These are phyloP conservation scores for Claviceps quebecensis DNA, from an alignment of 2,329 filamentous ascomycete genomes.

Conservation along the genomic window DNA sequence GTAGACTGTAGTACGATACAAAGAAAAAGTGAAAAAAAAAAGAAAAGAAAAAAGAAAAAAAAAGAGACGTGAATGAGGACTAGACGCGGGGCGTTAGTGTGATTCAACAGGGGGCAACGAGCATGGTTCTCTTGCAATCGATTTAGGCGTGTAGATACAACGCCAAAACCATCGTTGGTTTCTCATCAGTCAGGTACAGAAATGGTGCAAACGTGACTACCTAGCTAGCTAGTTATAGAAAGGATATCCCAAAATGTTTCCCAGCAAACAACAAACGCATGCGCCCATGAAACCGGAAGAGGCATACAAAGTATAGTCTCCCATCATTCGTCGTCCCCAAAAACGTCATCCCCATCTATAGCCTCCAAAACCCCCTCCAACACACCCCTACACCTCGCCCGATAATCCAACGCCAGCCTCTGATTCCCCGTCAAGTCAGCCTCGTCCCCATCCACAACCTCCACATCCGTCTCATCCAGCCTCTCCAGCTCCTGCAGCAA, in stretches of 20 bases:
- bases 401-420: conserved; percentile 33
- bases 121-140: no score
- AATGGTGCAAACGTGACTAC: no score
- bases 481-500: conserved; percentile 28
- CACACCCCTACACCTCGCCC: conserved; percentile 33
- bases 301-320: neutral
- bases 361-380: conserved; percentile 30
- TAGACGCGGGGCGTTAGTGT: no score
- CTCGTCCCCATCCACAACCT: conserved; percentile 25
- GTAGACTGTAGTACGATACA: no score
- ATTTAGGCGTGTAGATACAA: no score
- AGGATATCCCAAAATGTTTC: no score
- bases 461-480: conserved; percentile 32
- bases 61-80: no score
- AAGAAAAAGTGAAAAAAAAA: neutral
- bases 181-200: no score
- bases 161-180: no score
- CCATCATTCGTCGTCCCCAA: conserved; percentile 5
- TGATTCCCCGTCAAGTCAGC: conserved; percentile 29
- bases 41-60: no score
- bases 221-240: no score
- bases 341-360: conserved; percentile 19
- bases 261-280: neutral
- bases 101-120: no score
- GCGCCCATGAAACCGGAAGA: neutral